Evolutionary conservation across 768 basidiomycete genomes (phyloP), one percentile per base, ranked within the genome.

Genomic region (Holtermannia corniformis): DNA sequence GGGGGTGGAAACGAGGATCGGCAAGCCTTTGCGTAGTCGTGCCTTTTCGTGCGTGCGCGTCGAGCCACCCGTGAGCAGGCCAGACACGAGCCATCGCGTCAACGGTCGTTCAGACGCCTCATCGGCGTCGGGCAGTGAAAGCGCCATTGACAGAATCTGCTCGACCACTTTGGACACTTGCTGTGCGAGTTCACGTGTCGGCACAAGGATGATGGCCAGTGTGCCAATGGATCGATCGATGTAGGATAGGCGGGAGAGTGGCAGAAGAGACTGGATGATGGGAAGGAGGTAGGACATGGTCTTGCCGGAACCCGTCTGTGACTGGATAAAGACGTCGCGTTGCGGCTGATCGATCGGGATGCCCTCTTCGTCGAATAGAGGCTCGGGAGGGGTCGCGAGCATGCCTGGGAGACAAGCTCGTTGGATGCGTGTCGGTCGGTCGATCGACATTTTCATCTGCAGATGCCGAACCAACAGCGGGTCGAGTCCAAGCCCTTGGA

Each of bases 101-200:
- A 64, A 65, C 27, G 65, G 58, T 19, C 58, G 48, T 52, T 60
- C 55, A 11, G 28, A 16, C 3, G 21, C 26, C 3, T 52, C 52
- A 19, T 72, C 62, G 26, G 78, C 57, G 3, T 58, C 56, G 76
- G 42, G 81, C 77, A 3, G 78, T 1, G 60, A 53, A 21, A 70
- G 44, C 86, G 78, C 49, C 84, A 95, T 78, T 62, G 82, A 80
- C 3, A 97, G 77, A 4, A 97, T 72, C 14, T 78, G 75, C 59
- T 90, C 88, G 12, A 96, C 78, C n/a, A 97, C 92, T 62, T 95
- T 89, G 7, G 85, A 89, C 49, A 96, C 96, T 67, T 99, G 95
- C 66, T 89, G 88, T 1, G 93, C 95, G 13, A 97, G 79, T 74
- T 97, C 95, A 49, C 92, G 82, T 2, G 93, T 96, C 1, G 93